Conservation (phyloP, 495 filamentous ascomycete species). For the Neurospora africana region DNA sequence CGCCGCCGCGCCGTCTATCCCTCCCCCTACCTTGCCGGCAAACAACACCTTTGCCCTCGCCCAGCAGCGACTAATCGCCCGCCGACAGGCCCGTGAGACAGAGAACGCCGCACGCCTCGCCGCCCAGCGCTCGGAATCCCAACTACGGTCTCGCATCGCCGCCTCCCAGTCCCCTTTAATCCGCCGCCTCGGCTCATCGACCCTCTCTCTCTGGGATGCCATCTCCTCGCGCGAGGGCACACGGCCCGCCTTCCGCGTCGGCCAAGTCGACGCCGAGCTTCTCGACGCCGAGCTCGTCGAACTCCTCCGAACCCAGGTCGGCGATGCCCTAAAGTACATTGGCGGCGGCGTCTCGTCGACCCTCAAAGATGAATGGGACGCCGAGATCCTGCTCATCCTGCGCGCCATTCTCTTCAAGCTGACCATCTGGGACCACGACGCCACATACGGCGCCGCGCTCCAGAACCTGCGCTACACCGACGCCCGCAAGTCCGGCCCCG, state of each 20-base stretch:
- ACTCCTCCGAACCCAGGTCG: slow-evolving; percentile 75
- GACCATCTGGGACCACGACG: slow-evolving; percentile 89
- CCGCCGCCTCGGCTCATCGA: slow-evolving; percentile 44
- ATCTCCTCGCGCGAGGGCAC: slow-evolving; percentile 70
- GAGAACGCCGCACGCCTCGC: slow-evolving; percentile 45
- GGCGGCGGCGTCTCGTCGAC: slow-evolving; percentile 39
- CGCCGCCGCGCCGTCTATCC: not conserved
- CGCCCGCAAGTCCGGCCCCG: slow-evolving; percentile 54
- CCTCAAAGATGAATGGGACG: slow-evolving; percentile 65
- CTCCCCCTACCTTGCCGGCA: not conserved
- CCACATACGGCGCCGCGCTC: slow-evolving; percentile 85
- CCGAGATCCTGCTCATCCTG: slow-evolving; percentile 71
- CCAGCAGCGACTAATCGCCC: slow-evolving; percentile 70
- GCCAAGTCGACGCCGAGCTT: slow-evolving; percentile 92
- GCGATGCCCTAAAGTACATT: slow-evolving; percentile 81
- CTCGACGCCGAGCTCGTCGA: slow-evolving; percentile 88
- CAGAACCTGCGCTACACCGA: slow-evolving; percentile 88
- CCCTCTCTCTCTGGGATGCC: slow-evolving; percentile 54
- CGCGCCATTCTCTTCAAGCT: slow-evolving; percentile 84
- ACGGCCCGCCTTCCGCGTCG: slow-evolving; percentile 79
- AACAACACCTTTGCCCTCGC: slow-evolving; percentile 60
- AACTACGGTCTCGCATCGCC: slow-evolving; percentile 44
- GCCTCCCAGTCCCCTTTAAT: slow-evolving; percentile 54
- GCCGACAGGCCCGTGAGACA: slow-evolving; percentile 60
- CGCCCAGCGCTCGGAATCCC: slow-evolving; percentile 47